Percentiles rank a stretch among this genome's conserved stretches.
Evolutionary conservation across 148 eudicot genomes (phyloP).

Genomic region (Rhododendron ovatum): DNA sequence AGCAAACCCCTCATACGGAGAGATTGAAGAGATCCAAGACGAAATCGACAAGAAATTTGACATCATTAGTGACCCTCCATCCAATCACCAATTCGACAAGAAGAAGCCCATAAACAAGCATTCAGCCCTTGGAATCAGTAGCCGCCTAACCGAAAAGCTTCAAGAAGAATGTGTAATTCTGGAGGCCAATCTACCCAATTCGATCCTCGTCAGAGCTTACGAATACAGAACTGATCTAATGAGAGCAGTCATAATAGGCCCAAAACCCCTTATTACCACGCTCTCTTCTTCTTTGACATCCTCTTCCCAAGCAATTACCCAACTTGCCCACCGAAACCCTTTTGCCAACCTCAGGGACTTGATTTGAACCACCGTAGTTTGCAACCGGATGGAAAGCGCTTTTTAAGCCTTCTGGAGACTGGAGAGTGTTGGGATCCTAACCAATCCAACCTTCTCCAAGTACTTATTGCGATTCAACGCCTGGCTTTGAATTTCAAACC

Average conservation of each 20-base stretch:
- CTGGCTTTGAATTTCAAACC: conserved; percentile 60
- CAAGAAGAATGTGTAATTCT: conserved; percentile 57
- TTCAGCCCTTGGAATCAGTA: not conserved
- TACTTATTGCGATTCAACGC: conserved; percentile 57
- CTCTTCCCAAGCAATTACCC: conserved; percentile 54
- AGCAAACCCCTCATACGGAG: not conserved
- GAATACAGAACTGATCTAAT: conserved; percentile 52
- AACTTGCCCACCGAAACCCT: conserved; percentile 34
- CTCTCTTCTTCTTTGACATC: conserved; percentile 70
- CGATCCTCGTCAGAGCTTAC: conserved; percentile 58
- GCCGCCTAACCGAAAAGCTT: conserved; percentile 22
- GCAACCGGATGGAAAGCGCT: conserved; percentile 33
- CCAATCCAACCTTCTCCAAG: conserved; percentile 49
- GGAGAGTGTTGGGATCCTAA: conserved; percentile 48
- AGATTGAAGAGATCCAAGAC: conserved; percentile 7
- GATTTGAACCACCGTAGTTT: conserved; percentile 63
- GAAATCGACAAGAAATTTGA: not conserved
- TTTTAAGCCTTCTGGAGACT: conserved; percentile 56
- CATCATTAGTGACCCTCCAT: not conserved
- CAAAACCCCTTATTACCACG: conserved; percentile 65
- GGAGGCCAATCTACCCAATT: conserved; percentile 36
- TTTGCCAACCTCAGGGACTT: conserved; percentile 45
- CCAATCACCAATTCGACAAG: conserved; percentile 32
- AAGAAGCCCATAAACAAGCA: not conserved
- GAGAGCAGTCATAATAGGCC: conserved; percentile 60